Percentiles rank a stretch among this genome's conserved stretches.
phyloP scores from a whole-genome alignment of 2,329 filamentous ascomycete species.

The Cladosporium velox region DNA sequence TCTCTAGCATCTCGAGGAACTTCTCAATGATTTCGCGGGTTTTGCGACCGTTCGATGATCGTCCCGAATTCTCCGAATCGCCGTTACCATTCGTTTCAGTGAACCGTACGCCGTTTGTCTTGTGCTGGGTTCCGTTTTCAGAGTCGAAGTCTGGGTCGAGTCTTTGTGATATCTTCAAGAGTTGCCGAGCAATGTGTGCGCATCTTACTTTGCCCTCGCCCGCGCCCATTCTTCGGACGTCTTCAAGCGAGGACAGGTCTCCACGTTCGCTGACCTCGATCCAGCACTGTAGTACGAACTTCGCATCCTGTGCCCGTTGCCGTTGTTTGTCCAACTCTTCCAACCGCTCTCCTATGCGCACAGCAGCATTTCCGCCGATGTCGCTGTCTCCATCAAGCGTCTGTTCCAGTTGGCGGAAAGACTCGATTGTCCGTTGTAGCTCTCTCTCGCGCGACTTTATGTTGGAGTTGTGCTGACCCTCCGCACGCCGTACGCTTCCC shows the following conservation, averaged over 20 bases:
- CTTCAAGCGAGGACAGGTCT: constrained; percentile 81
- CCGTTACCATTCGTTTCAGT: constrained; percentile 52
- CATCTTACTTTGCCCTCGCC: constrained; percentile 92
- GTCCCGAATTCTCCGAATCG: constrained; percentile 50
- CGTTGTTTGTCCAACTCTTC: constrained; percentile 94
- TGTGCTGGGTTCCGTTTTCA: constrained; percentile 29
- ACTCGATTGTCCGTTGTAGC: constrained; percentile 86
- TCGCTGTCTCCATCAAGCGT: constrained; percentile 64
- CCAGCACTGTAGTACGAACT: constrained; percentile 96
- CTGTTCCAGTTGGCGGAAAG: constrained; percentile 86
- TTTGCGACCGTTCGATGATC: constrained; percentile 27
- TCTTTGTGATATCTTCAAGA: constrained; percentile 90
- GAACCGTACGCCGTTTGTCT: constrained; percentile 35
- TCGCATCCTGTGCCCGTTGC: constrained; percentile 85
- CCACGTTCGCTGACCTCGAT: constrained; percentile 90
- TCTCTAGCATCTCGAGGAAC: constrained; percentile 92
- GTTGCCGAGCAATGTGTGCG: constrained; percentile 87
- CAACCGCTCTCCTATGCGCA: constrained; percentile 89
- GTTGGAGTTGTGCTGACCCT: constrained; percentile 88
- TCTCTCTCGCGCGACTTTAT: constrained; percentile 84
- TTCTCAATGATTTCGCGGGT: constrained; percentile 85
- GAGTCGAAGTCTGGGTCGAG: constrained; percentile 66
- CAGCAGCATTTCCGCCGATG: constrained; percentile 79
- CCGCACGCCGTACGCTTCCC: constrained; percentile 85
- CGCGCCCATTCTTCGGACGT: constrained; percentile 79